Conservation (phyloP, 163 green algal species). For the Prototheca stagnorum region DNA sequence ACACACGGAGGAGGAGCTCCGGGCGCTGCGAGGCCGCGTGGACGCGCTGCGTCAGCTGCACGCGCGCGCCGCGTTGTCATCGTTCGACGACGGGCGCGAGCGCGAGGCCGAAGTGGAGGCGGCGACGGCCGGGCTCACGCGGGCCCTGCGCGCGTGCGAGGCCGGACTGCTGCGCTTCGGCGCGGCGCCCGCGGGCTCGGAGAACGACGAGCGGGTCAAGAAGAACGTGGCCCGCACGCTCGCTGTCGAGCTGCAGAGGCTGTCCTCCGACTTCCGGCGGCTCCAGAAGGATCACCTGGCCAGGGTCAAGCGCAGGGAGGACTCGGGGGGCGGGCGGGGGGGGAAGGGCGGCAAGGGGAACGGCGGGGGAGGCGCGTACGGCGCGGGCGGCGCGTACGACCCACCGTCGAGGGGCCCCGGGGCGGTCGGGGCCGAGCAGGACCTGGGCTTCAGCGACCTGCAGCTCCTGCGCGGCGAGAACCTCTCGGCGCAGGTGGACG, state of each 20-base stretch:
- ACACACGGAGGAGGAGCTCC: too few relatives aligned
- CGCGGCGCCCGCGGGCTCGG: neutral
- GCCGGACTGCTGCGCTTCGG: constrained; percentile 27
- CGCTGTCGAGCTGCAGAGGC: constrained; percentile 42
- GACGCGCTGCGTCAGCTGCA: too few relatives aligned
- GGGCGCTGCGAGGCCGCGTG: too few relatives aligned
- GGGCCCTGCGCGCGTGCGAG: constrained; percentile 33
- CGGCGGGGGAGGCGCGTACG: constrained; percentile 10
- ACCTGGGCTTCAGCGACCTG: constrained; percentile 54
- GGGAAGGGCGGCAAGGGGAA: too few relatives aligned
- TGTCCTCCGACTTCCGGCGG: constrained; percentile 83
- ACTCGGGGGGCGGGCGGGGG: constrained; percentile 24
- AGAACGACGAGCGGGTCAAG: constrained; percentile 29
- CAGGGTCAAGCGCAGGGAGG: constrained; percentile 63
- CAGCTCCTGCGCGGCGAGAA: constrained; percentile 45
- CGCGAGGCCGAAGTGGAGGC: constrained; percentile 16
- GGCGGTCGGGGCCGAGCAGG: constrained; percentile 18
- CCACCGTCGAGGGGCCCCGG: too few relatives aligned
- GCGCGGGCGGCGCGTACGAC: constrained; percentile 17
- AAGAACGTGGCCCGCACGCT: constrained; percentile 32
- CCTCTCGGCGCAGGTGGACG: constrained; percentile 45
- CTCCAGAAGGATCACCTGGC: constrained; percentile 83
- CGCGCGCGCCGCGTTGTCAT: too few relatives aligned
- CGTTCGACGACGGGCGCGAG: neutral
- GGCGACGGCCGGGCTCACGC: constrained; percentile 36